Evolutionary conservation across 2,329 filamentous ascomycete genomes (phyloP).

Genomic region (Beauveria rudraprayagi): DNA sequence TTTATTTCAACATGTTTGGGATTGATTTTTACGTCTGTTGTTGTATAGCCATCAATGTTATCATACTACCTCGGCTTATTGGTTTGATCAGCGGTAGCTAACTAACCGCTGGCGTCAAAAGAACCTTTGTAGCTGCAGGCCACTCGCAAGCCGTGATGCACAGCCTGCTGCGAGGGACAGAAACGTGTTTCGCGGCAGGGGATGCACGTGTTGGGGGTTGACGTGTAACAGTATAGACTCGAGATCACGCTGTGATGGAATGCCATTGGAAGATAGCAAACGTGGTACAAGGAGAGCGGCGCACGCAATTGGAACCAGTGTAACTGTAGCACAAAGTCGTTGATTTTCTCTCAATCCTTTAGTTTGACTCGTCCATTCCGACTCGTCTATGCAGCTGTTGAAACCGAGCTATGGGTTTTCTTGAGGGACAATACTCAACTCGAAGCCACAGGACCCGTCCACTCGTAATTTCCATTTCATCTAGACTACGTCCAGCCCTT

Average conservation of each 20-base stretch:
- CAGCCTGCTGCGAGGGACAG: neutral
- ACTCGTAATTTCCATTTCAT: conserved; percentile 2
- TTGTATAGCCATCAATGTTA: no score
- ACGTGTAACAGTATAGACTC: neutral
- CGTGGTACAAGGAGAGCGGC: neutral
- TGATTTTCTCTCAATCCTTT: neutral
- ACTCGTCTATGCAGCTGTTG: neutral
- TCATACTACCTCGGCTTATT: neutral
- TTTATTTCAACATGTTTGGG: no score
- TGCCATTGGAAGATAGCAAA: neutral
- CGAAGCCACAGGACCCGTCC: neutral
- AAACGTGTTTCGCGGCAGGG: neutral
- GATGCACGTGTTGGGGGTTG: neutral
- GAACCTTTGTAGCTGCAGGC: no score
- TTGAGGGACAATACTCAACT: neutral
- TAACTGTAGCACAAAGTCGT: neutral
- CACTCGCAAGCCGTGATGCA: neutral
- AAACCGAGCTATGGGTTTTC: neutral
- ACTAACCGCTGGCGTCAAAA: neutral
- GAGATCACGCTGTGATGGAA: neutral
- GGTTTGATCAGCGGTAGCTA: neutral
- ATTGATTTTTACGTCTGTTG: no score
- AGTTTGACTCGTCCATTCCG: no score
- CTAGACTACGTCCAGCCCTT: neutral
- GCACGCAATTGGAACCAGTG: neutral